Evolutionary conservation across 1,139 yeast species (phyloP), one percentile per base, ranked within the genome.

Genomic region (Hyphopichia buzzinii): DNA sequence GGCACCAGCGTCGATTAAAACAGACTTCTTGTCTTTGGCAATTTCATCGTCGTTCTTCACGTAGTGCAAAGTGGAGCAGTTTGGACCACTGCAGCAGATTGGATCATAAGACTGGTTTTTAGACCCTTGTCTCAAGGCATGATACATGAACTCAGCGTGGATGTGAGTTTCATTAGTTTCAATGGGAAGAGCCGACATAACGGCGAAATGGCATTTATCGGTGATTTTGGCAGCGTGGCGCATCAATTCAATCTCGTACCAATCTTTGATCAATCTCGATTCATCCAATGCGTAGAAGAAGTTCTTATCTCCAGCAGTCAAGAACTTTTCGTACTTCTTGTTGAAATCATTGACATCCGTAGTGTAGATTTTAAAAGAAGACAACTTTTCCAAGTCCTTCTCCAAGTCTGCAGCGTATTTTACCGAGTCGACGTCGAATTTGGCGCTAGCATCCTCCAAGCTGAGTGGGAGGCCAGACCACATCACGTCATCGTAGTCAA

Each of bases 1-100:
- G 6, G 96, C 96, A 35, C 98, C 98, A 4, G 97, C 97, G 62
- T 92, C 98, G 41, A 92, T 82, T 42, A 92, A 73, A 10, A 92
- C 75, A 4, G 92, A 74, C 35, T 58, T 56, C 41, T 77, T 81
- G 4, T 74, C 75, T 17, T 62, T 71, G 26, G 69, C 62, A 37
- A 81, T 58, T 2, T 72, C 72, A 40, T 83, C 89, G 51, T 89
- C 95, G 54, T 92, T 92, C 53, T 81, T 83, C 13, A 85, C 81
- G 57, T 90, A 92, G 59, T 92, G 98, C 45, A 92, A 73, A 3
- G 96, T 88, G 17, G 96, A 88, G 55, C 96, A 87, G 43, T 83
- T 81, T 27, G 95, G 82, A 0, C 98, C 98, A 8, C 96, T 77
- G 54, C 97, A 90, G 59, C 97, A 90, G 42, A 92, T 88, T 14